phyloP scores from a whole-genome alignment of 176 grass and related monocot genomes.

The Lolium multiflorum region DNA sequence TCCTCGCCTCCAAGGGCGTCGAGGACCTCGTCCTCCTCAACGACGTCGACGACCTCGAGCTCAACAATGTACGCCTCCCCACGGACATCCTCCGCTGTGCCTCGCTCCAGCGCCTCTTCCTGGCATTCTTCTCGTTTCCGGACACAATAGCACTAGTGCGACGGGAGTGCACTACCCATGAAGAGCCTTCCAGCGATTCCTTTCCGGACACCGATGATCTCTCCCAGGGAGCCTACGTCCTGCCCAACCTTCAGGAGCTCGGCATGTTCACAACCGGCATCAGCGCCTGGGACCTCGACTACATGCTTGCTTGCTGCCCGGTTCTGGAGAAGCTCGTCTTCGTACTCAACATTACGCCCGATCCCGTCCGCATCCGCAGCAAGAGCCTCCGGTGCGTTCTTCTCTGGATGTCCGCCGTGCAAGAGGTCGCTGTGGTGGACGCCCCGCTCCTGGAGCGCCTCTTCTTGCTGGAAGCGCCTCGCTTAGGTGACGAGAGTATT shows the following conservation, averaged over 20 bases:
- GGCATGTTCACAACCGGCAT: background rate
- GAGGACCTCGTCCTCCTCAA: slow-evolving; percentile 10
- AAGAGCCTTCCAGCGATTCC: too few relatives aligned
- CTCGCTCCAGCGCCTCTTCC: slow-evolving; percentile 26
- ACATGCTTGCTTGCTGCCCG: slow-evolving; percentile 32
- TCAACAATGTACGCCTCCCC: background rate
- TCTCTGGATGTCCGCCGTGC: background rate
- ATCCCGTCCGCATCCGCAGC: slow-evolving; percentile 14
- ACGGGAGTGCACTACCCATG: too few relatives aligned
- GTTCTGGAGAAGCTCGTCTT: slow-evolving; percentile 33
- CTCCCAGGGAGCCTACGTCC: background rate
- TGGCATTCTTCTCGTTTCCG: background rate
- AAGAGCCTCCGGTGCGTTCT: slow-evolving; percentile 27
- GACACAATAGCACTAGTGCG: too few relatives aligned
- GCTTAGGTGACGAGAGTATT: background rate
- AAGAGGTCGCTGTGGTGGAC: slow-evolving; percentile 7
- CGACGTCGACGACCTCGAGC: background rate
- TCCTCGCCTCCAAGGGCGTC: slow-evolving; percentile 12
- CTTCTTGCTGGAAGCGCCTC: background rate
- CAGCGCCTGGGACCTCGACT: background rate
- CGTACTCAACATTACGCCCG: background rate
- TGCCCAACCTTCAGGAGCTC: slow-evolving; percentile 14
- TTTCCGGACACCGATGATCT: background rate
- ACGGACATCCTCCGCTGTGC: slow-evolving; percentile 4
- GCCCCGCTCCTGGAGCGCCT: slow-evolving; percentile 32